Conservation (phyloP, 495 filamentous ascomycete species). For the Penicillium soppii region DNA sequence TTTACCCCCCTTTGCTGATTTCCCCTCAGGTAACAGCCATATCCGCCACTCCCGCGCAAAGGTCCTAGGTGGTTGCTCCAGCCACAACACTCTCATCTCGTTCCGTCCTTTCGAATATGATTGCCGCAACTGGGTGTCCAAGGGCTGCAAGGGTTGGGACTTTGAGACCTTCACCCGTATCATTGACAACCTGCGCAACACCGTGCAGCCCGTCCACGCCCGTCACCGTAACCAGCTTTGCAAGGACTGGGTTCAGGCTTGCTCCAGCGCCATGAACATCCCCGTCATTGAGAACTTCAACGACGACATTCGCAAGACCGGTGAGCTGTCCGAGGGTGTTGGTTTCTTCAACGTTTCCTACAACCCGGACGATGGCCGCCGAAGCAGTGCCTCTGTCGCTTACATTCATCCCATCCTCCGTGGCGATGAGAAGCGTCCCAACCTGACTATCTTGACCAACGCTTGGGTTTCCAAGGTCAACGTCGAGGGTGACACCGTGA, state of each 20-base stretch:
- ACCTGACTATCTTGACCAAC: conserved; percentile 76
- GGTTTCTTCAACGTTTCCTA: conserved; percentile 85
- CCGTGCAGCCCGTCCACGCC: conserved; percentile 73
- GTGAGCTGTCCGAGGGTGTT: conserved; percentile 66
- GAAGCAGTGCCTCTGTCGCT: conserved; percentile 78
- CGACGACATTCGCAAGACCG: conserved; percentile 65
- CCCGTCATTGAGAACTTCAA: conserved; percentile 81
- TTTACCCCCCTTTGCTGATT: conserved; percentile 1
- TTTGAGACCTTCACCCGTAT: conserved; percentile 75
- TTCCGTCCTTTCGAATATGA: conserved; percentile 84
- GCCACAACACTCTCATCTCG: conserved; percentile 83
- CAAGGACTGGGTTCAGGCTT: conserved; percentile 77
- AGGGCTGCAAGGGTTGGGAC: conserved; percentile 74
- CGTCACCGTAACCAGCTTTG: conserved; percentile 80
- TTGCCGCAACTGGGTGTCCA: conserved; percentile 66
- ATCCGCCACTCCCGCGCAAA: conserved; percentile 84
- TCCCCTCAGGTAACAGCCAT: conserved; percentile 65
- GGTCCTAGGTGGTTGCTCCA: conserved; percentile 82
- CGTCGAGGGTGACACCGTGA: conserved; percentile 59
- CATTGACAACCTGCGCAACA: conserved; percentile 73
- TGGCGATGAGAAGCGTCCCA: conserved; percentile 71
- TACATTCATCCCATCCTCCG: conserved; percentile 84
- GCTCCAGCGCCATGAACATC: conserved; percentile 69
- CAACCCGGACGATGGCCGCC: conserved; percentile 74
- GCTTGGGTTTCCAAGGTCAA: conserved; percentile 78